phyloP scores from a whole-genome alignment of 2,329 filamentous ascomycete species.

The Elsinoe batatas region DNA sequence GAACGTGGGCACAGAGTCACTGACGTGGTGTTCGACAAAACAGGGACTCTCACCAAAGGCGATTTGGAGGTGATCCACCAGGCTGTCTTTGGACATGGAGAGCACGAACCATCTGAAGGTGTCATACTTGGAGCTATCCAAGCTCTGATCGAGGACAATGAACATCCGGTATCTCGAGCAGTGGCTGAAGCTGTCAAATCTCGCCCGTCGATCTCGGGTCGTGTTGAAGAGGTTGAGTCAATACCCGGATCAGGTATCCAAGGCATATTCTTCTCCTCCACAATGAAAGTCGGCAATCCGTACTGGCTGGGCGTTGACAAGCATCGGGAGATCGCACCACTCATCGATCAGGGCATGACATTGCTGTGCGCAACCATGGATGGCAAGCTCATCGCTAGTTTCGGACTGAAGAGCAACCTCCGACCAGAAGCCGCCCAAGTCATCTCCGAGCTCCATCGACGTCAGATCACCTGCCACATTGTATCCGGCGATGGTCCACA shows the following conservation, averaged over 20 bases:
- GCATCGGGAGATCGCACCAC: conserved; percentile 24
- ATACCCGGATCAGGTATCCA: conserved; percentile 37
- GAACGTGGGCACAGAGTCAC: conserved; percentile 52
- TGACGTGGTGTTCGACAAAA: conserved; percentile 72
- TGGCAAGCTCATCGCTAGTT: conserved; percentile 35
- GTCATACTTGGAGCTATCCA: conserved; percentile 4
- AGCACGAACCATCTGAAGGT: not conserved
- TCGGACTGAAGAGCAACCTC: conserved; percentile 40
- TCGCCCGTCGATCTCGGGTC: too few species aligned
- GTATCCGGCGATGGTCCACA: conserved; percentile 47
- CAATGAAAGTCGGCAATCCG: conserved; percentile 39
- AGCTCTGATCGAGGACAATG: conserved; percentile 14
- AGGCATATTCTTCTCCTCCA: conserved; percentile 25
- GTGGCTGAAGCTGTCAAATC: conserved; percentile 9
- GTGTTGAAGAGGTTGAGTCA: not conserved
- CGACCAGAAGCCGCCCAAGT: conserved; percentile 43
- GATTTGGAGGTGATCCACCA: conserved; percentile 33
- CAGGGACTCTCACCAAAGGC: conserved; percentile 61
- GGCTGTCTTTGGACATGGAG: conserved; percentile 18
- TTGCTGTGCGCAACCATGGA: conserved; percentile 50
- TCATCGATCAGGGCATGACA: conserved; percentile 36
- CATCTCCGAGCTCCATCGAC: conserved; percentile 40
- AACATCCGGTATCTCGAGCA: conserved; percentile 22
- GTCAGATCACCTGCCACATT: conserved; percentile 43
- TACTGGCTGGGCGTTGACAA: conserved; percentile 35